phyloP scores from a whole-genome alignment of 1,284 basidiomycete species.

The Cutaneotrichosporon mucoides region DNA sequence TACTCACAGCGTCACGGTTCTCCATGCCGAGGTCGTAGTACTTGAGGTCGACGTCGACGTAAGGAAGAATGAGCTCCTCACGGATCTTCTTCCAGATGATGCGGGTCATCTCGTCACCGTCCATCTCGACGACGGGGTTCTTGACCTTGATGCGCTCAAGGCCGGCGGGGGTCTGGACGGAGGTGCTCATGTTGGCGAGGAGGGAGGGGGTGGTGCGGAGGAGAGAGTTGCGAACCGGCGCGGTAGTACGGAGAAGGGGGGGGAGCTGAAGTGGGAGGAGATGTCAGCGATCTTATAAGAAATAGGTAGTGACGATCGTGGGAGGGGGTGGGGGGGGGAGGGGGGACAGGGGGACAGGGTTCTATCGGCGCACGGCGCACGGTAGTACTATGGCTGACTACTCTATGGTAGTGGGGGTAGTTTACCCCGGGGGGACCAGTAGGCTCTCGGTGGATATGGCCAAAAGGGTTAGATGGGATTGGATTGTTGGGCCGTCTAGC shows the following conservation, averaged over 20 bases:
- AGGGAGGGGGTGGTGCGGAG: slow-evolving; percentile 10
- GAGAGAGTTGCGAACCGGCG: slow-evolving; percentile 5
- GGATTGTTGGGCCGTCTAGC: too few species aligned
- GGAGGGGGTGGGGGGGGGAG: not conserved
- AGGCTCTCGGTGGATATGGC: not conserved
- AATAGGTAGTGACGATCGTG: slow-evolving; percentile 1
- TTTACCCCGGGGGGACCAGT: not conserved
- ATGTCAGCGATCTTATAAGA: slow-evolving; percentile 11
- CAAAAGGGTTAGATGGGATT: not conserved
- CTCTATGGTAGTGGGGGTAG: not conserved
- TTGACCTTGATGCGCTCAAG: slow-evolving; percentile 62
- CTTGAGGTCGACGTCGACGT: slow-evolving; percentile 92
- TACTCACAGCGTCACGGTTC: slow-evolving; percentile 73
- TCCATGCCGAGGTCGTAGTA: slow-evolving; percentile 96
- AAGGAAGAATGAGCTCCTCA: slow-evolving; percentile 94
- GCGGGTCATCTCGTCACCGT: slow-evolving; percentile 95
- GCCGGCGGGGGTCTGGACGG: slow-evolving; percentile 26
- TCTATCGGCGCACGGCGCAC: not conserved
- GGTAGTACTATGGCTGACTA: not conserved
- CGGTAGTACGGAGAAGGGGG: slow-evolving; percentile 6
- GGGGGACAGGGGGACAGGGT: not conserved
- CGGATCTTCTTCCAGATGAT: slow-evolving; percentile 99
- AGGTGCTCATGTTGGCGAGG: slow-evolving; percentile 15
- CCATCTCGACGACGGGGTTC: slow-evolving; percentile 93
- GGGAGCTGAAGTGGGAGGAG: slow-evolving; percentile 2